Evolutionary conservation across 2,329 filamentous ascomycete species (phyloP).

Genomic region (Raffaelea arxii): DNA sequence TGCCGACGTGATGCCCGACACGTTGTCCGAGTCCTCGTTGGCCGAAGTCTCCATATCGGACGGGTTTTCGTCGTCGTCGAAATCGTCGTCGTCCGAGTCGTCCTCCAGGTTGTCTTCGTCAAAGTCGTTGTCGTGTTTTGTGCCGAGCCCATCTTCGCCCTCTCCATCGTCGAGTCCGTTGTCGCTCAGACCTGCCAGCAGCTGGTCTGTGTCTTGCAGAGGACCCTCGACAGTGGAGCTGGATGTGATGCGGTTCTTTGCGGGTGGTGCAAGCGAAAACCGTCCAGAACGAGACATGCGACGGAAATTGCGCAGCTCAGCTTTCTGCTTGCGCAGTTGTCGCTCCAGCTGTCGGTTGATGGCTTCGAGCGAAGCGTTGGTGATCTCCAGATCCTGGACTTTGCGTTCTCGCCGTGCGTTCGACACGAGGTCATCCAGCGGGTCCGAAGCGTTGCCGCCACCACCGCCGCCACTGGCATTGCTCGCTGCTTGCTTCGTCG

Average conservation of each 20-base stretch:
- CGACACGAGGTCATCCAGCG: conserved; percentile 67
- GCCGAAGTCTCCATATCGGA: conserved; percentile 21
- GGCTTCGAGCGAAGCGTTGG: conserved; percentile 85
- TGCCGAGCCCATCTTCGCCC: conserved; percentile 14
- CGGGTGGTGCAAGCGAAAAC: conserved; percentile 45
- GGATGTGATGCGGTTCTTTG: conserved; percentile 31
- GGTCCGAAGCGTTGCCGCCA: conserved; percentile 22
- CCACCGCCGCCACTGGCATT: not conserved
- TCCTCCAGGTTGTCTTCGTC: conserved; percentile 32
- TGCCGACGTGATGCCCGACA: conserved; percentile 21
- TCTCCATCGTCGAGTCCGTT: conserved; percentile 33
- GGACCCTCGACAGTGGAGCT: conserved; percentile 29
- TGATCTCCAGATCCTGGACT: conserved; percentile 92
- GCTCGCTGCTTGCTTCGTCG: conserved; percentile 36
- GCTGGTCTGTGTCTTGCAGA: conserved; percentile 29
- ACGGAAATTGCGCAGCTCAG: conserved; percentile 75
- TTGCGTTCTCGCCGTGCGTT: conserved; percentile 88
- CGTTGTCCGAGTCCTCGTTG: conserved; percentile 24
- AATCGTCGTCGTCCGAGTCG: conserved; percentile 20
- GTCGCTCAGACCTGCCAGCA: conserved; percentile 43
- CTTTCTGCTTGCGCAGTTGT: conserved; percentile 82
- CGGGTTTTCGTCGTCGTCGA: conserved; percentile 20
- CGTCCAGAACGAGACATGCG: conserved; percentile 76
- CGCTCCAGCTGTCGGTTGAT: conserved; percentile 91
- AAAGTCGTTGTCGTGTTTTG: conserved; percentile 26